These are phyloP conservation scores for Stentor coeruleus DNA, from an alignment of 73 alveolate species.

Conservation along the genomic window DNA sequence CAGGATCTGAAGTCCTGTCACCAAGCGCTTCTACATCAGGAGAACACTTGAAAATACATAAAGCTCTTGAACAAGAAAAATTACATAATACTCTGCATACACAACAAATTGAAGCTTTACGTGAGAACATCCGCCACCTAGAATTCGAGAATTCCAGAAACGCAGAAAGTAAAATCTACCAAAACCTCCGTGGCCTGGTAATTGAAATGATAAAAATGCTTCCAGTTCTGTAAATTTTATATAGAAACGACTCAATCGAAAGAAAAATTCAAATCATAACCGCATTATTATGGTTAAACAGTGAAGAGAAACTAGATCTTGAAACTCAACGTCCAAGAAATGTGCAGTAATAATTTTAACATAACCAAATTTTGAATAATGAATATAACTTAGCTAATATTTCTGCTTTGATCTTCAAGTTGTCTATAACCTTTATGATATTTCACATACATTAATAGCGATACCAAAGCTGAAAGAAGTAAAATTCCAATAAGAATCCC, in stretches of 20 bases:
- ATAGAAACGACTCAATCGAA: neutral
- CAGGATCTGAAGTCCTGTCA: neutral
- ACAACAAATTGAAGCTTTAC: neutral
- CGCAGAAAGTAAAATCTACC: neutral
- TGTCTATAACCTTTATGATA: neutral
- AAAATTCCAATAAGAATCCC: neutral
- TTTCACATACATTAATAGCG: neutral
- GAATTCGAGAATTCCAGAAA: neutral
- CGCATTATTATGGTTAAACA: neutral
- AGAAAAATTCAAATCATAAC: neutral
- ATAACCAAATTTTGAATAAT: neutral
- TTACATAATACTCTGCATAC: neutral
- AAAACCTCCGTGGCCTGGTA: neutral
- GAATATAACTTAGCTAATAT: neutral
- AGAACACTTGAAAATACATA: neutral
- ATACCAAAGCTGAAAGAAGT: neutral
- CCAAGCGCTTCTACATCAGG: neutral
- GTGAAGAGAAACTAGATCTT: neutral
- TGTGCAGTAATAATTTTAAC: neutral
- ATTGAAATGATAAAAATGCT: neutral
- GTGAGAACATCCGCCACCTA: neutral
- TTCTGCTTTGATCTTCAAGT: slow-evolving; percentile 11
- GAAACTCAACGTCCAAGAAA: neutral
- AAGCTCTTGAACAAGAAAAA: slow-evolving; percentile 6
- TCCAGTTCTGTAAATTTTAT: neutral